Conservation (phyloP, 495 filamentous ascomycete species). For the Penicillium psychrofluorescens region DNA sequence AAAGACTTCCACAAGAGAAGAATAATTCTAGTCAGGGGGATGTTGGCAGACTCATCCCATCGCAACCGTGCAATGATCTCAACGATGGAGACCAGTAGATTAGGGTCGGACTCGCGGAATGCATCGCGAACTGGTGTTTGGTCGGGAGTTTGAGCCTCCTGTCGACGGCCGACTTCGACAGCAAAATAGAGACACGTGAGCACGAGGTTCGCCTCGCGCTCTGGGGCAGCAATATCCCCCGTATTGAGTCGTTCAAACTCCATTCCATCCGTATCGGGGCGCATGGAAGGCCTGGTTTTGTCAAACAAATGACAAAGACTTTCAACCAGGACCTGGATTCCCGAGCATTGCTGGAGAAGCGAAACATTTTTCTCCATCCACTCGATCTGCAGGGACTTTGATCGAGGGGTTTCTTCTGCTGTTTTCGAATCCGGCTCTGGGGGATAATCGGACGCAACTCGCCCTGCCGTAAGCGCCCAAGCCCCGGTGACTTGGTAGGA, state of each 20-base stretch:
- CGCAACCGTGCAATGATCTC: conserved; percentile 68
- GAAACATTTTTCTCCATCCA: conserved; percentile 61
- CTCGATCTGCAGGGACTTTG: conserved; percentile 54
- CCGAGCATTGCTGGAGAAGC: conserved; percentile 51
- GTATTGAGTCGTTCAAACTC: conserved; percentile 24
- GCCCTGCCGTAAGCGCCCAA: conserved; percentile 68
- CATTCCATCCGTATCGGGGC: conserved; percentile 22
- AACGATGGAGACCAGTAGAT: conserved; percentile 64
- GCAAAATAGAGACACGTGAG: conserved; percentile 65
- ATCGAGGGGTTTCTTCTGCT: conserved; percentile 31
- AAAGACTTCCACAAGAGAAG: conserved; percentile 87
- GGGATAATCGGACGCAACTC: conserved; percentile 20
- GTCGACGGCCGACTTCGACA: conserved; percentile 57
- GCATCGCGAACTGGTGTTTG: conserved; percentile 28
- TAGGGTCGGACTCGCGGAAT: conserved; percentile 50
- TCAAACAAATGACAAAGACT: conserved; percentile 55
- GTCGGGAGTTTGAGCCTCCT: conserved; percentile 21
- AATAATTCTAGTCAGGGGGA: conserved; percentile 63
- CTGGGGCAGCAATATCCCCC: conserved; percentile 28
- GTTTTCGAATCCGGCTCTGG: conserved; percentile 14
- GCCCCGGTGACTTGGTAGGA: conserved; percentile 70
- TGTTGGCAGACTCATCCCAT: conserved; percentile 73
- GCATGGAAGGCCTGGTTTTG: conserved; percentile 22
- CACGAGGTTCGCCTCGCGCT: conserved; percentile 42
- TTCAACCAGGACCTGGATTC: conserved; percentile 52